These are phyloP conservation scores for Suhomyces vadensis DNA, from an alignment of 805 yeast species.

Conservation along the genomic window DNA sequence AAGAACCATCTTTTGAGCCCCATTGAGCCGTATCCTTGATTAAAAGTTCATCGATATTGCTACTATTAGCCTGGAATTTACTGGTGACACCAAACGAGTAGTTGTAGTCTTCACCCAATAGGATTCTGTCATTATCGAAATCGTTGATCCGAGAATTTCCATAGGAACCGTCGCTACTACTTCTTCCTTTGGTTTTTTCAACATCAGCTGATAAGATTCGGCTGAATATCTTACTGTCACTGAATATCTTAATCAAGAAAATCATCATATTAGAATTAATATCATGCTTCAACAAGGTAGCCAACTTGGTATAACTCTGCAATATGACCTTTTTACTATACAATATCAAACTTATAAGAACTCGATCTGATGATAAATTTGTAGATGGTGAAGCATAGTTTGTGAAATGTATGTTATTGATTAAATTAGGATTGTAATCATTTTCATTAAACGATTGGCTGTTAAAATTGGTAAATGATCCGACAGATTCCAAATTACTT, in stretches of 20 bases:
- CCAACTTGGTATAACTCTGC: conserved; percentile 36
- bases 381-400: conserved; percentile 17
- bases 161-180: conserved; percentile 7
- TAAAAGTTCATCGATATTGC: conserved; percentile 37
- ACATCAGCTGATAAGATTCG: conserved; percentile 5
- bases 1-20: conserved; percentile 7
- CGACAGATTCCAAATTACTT: conserved; percentile 34
- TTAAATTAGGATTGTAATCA: conserved; percentile 29
- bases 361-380: conserved; percentile 24
- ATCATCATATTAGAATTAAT: conserved; percentile 44
- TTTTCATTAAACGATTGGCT: conserved; percentile 28
- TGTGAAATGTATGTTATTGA: conserved; percentile 32
- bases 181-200: conserved; percentile 24
- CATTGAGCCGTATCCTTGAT: conserved; percentile 20
- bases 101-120: conserved; percentile 51
- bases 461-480: conserved; percentile 35
- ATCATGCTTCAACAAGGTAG: conserved; percentile 35
- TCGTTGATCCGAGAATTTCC: conserved; percentile 20
- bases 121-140: conserved; percentile 19
- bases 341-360: conserved; percentile 34
- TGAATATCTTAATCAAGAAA: conserved; percentile 37
- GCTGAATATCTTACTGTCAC: conserved; percentile 35
- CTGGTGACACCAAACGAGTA: conserved; percentile 57
- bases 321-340: conserved; percentile 39
- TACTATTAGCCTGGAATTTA: conserved; percentile 33